phyloP scores from a whole-genome alignment of 495 filamentous ascomycete species.

The Podospora didyma region DNA sequence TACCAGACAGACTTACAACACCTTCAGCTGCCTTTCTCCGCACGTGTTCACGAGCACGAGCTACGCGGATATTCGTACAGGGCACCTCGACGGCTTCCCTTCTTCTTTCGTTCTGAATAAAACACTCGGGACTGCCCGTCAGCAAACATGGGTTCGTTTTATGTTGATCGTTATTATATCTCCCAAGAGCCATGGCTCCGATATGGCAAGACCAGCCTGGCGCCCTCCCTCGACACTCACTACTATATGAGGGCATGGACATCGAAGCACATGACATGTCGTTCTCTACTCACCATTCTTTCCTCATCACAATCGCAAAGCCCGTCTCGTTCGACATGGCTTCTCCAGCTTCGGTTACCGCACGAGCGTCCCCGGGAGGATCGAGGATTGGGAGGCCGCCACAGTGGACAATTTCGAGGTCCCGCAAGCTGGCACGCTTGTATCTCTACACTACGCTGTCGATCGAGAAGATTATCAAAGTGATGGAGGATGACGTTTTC shows the following conservation, averaged over 20 bases:
- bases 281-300: neutral
- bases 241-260: constrained; percentile 1
- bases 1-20: too few species aligned
- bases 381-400: constrained; percentile 40
- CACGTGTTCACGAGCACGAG: neutral
- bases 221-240: neutral
- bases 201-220: neutral
- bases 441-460: constrained; percentile 43
- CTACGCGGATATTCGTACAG: too few species aligned
- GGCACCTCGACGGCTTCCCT: neutral
- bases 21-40: too few species aligned
- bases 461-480: constrained; percentile 39
- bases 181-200: constrained; percentile 1
- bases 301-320: neutral
- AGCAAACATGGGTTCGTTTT: constrained; percentile 1
- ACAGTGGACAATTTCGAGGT: constrained; percentile 41
- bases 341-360: constrained; percentile 4
- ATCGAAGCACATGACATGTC: neutral
- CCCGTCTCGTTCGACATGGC: constrained; percentile 13
- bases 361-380: constrained; percentile 17
- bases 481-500: constrained; percentile 40
- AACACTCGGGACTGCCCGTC: neutral
- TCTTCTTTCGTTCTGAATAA: constrained; percentile 1
- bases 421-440: constrained; percentile 40
- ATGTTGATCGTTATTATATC: constrained; percentile 1